Evolutionary conservation across 768 basidiomycete genomes (phyloP), one percentile per base, ranked within the genome.

Genomic region (Boletus patriciae): DNA sequence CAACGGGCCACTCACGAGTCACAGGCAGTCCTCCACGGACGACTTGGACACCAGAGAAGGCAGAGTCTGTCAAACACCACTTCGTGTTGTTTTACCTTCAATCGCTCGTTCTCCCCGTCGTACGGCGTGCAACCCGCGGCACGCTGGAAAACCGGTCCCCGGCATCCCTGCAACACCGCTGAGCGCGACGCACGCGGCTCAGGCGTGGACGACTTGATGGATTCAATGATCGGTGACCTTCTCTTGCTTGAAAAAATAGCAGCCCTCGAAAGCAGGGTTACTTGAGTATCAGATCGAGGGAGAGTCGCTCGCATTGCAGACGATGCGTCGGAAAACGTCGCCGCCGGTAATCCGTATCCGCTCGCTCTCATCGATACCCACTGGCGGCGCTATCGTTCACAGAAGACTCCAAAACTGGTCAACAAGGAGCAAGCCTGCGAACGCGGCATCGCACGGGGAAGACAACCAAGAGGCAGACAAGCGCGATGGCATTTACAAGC

Each of bases 211-310:
- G 92, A 95, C 70, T 65, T 92, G 7, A 86, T 94, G 8, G 88
- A 91, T 63, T 82, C 83, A 1, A 81, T 93, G 77, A 80, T 95
- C 33, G 85, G 96, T 66, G 80, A 81, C 19, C 84, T 93, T 12
- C 76, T 94, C 43, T 83, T 92, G 10, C 81, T 98, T 44, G 97
- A 99, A 69, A 98, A 97, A 75, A 80, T 90, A 46, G 87, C 87
- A 57, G 80, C 84, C 0, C 79, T 99, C 23, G 95, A 98, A 72
- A 78, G 79, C 52, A 86, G 90, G 66, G 88, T 99, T 81, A 84
- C n/a, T n/a, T n/a, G n/a, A 82, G 46, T 98, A 99, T 71, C 97
- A 98, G 70, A 92, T 99, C 64, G 94, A 98, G n/a, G n/a, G 62
- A 98, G 98, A 70, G 83, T 99, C 18, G 83, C 95, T 27, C 81